Evolutionary conservation across 306 rosid species (phyloP).

Genomic region (Cercis canadensis): DNA sequence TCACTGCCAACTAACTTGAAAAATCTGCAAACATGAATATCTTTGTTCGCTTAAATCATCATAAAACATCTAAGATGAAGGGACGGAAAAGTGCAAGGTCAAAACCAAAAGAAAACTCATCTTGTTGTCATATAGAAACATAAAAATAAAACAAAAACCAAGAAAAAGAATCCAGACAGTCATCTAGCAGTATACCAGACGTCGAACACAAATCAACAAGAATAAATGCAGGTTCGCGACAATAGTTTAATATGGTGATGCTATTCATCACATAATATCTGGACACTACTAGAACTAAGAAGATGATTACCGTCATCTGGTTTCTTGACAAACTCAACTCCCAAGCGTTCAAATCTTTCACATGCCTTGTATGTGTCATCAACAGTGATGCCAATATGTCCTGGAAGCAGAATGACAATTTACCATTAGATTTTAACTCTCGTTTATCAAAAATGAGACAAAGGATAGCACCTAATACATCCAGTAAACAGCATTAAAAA

Average conservation of each 20-base stretch:
- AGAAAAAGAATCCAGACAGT: neutral
- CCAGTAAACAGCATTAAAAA: conserved; percentile 19
- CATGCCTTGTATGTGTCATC: conserved; percentile 93
- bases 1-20: conserved; percentile 13
- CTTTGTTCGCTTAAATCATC: conserved; percentile 1
- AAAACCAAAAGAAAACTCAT: conserved; percentile 1
- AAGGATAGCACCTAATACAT: neutral
- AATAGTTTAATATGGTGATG: neutral
- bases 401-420: conserved; percentile 43
- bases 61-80: neutral
- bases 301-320: conserved; percentile 77
- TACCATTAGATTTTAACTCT: conserved; percentile 1
- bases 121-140: neutral
- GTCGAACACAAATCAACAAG: conserved; percentile 27
- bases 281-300: neutral
- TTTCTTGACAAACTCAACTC: conserved; percentile 87
- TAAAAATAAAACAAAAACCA: no score
- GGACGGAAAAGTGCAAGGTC: neutral
- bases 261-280: neutral
- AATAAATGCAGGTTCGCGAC: neutral
- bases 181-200: conserved; percentile 9
- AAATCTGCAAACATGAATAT: neutral
- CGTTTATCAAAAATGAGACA: conserved; percentile 11
- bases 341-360: conserved; percentile 86
- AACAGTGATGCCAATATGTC: conserved; percentile 94